Conservation (phyloP, 805 yeast genomes). For the Vanderwaltozyma tropicalis region DNA sequence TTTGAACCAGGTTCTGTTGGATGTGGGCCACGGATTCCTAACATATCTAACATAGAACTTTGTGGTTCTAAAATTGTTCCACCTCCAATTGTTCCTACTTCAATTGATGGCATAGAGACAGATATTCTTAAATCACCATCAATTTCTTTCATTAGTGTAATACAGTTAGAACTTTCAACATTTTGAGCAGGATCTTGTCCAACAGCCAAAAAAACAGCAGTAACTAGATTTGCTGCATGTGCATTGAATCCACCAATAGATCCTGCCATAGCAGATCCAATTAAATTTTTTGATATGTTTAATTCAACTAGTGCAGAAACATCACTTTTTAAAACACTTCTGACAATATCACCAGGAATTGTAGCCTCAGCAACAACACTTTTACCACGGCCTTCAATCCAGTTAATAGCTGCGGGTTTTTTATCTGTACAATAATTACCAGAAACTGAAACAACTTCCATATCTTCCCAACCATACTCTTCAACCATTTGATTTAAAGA, state of each 20-base stretch:
- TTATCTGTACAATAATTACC: slow-evolving; percentile 98
- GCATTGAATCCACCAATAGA: slow-evolving; percentile 97
- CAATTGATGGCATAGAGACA: slow-evolving; percentile 97
- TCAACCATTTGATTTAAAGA: slow-evolving; percentile 75
- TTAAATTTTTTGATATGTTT: slow-evolving; percentile 76
- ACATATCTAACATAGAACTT: slow-evolving; percentile 85
- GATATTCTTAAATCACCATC: slow-evolving; percentile 79
- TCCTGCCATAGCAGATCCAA: slow-evolving; percentile 98
- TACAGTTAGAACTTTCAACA: slow-evolving; percentile 95
- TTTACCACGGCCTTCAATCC: slow-evolving; percentile 99
- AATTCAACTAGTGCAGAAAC: slow-evolving; percentile 87
- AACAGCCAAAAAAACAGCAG: slow-evolving; percentile 87
- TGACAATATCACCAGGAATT: slow-evolving; percentile 71
- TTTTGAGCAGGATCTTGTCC: slow-evolving; percentile 99
- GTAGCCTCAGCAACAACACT: slow-evolving; percentile 94
- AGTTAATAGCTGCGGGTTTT: slow-evolving; percentile 96
- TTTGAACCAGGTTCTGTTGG: slow-evolving; percentile 88
- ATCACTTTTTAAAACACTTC: slow-evolving; percentile 75
- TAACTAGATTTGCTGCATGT: slow-evolving; percentile 92
- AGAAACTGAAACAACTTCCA: slow-evolving; percentile 83
- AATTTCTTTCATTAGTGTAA: slow-evolving; percentile 80
- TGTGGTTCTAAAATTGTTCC: slow-evolving; percentile 97
- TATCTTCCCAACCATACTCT: slow-evolving; percentile 86
- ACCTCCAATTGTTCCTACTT: slow-evolving; percentile 98
- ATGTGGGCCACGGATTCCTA: slow-evolving; percentile 94